Conservation (phyloP, 306 rosid species). For the Acmispon strigosus region DNA sequence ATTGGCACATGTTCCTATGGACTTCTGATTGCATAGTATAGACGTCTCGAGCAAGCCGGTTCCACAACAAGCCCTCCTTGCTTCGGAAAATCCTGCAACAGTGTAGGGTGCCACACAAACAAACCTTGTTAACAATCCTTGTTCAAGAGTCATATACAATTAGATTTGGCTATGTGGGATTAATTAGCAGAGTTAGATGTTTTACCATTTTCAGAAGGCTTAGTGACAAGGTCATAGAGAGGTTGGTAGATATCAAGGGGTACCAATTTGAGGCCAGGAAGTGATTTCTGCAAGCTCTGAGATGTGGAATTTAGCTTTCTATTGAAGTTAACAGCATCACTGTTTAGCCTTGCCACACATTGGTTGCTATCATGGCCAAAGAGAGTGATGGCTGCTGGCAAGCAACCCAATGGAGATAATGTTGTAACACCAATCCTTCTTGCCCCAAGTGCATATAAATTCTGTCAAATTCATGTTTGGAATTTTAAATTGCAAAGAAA, state of each 20-base stretch:
- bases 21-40: conserved; percentile 55
- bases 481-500: not conserved
- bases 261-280: conserved; percentile 51
- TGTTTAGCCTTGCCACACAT: conserved; percentile 50
- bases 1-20: conserved; percentile 68
- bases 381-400: conserved; percentile 65
- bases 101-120: not conserved
- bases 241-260: conserved; percentile 62
- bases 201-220: conserved; percentile 57
- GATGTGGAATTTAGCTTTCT: conserved; percentile 57
- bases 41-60: conserved; percentile 67
- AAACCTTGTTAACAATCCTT: not conserved
- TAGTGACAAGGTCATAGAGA: conserved; percentile 52
- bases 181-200: not conserved
- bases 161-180: not conserved
- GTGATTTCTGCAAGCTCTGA: conserved; percentile 35
- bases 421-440: conserved; percentile 69
- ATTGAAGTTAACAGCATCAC: conserved; percentile 56
- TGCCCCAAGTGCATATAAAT: conserved; percentile 63
- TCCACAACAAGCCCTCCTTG: conserved; percentile 82
- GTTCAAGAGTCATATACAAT: not conserved
- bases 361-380: conserved; percentile 46
- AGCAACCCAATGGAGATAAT: conserved; percentile 73
- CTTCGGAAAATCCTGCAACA: conserved; percentile 59
- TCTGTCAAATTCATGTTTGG: conserved; percentile 37